phyloP scores from a whole-genome alignment of 768 basidiomycete genomes.

The Ramaria sp. region DNA sequence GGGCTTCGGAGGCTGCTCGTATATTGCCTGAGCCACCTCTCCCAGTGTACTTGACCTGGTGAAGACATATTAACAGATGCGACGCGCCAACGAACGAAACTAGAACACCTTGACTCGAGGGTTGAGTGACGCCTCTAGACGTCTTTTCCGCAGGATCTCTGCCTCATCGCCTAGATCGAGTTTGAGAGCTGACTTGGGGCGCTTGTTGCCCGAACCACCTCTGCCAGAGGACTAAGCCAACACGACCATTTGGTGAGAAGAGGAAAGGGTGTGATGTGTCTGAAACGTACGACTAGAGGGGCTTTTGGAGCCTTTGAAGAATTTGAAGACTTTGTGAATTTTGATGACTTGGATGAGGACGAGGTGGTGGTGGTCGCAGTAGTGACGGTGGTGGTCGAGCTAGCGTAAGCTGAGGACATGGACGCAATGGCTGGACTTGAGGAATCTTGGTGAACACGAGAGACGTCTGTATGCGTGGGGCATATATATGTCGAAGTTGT shows the following conservation, averaged over 20 bases:
- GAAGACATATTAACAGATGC: not conserved
- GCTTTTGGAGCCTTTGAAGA: not conserved
- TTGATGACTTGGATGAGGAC: not conserved
- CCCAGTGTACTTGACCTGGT: not conserved
- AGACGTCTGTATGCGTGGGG: no score
- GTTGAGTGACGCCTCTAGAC: not conserved
- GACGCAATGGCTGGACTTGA: no score
- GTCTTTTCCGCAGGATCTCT: not conserved
- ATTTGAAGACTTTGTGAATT: not conserved
- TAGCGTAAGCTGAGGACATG: no score
- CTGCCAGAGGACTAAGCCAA: not conserved
- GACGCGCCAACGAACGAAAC: not conserved
- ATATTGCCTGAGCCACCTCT: constrained; percentile 6
- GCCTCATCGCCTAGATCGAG: not conserved
- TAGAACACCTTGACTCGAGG: constrained; percentile 2
- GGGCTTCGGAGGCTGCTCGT: not conserved
- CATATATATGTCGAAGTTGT: no score
- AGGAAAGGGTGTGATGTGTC: not conserved
- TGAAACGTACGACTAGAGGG: not conserved
- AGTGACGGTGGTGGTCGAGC: no score
- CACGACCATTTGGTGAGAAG: not conserved
- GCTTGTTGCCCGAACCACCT: constrained; percentile 4
- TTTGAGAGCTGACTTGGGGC: not conserved
- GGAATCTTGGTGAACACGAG: no score
- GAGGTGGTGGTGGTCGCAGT: not conserved